These are phyloP conservation scores for Skeletonema tropicum DNA, from an alignment of 108 stramenopile genomes.

Conservation along the genomic window DNA sequence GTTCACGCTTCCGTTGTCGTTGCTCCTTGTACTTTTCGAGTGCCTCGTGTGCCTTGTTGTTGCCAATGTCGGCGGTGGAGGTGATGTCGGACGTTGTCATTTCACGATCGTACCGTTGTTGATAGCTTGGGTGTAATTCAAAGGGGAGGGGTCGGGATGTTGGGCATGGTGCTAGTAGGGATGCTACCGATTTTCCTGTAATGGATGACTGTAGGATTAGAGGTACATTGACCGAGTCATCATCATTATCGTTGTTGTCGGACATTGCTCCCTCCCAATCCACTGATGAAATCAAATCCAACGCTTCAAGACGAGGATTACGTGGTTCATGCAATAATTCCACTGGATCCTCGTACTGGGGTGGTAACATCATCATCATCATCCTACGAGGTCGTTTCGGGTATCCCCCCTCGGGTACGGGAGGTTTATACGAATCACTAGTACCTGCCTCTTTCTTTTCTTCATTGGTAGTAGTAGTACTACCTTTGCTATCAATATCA, in stretches of 20 bases:
- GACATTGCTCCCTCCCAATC: constrained; percentile 66
- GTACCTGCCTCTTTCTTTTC: constrained; percentile 4
- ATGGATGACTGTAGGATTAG: constrained; percentile 80
- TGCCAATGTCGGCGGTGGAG: constrained; percentile 65
- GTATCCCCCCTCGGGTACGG: constrained; percentile 26
- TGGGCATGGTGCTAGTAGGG: constrained; percentile 59
- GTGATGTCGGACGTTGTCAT: constrained; percentile 41
- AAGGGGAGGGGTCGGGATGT: constrained; percentile 73
- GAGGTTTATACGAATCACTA: constrained; percentile 17
- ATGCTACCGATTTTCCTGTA: constrained; percentile 80
- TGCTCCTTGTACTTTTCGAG: constrained; percentile 70
- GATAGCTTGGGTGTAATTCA: constrained; percentile 63
- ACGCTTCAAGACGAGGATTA: constrained; percentile 80
- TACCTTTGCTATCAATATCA: neutral
- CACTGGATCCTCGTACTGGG: constrained; percentile 31
- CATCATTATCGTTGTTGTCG: constrained; percentile 41
- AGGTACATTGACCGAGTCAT: constrained; percentile 51
- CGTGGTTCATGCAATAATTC: constrained; percentile 52
- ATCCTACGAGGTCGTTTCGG: constrained; percentile 26
- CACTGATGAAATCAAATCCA: constrained; percentile 61
- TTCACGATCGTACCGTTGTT: constrained; percentile 65
- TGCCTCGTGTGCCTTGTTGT: constrained; percentile 48
- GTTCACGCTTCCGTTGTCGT: constrained; percentile 74
- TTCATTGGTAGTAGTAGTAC: constrained; percentile 2
- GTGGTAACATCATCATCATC: too few relatives aligned